These are phyloP conservation scores for Scedosporium apiospermum DNA, from an alignment of 2,329 filamentous ascomycete species.

Conservation along the genomic window DNA sequence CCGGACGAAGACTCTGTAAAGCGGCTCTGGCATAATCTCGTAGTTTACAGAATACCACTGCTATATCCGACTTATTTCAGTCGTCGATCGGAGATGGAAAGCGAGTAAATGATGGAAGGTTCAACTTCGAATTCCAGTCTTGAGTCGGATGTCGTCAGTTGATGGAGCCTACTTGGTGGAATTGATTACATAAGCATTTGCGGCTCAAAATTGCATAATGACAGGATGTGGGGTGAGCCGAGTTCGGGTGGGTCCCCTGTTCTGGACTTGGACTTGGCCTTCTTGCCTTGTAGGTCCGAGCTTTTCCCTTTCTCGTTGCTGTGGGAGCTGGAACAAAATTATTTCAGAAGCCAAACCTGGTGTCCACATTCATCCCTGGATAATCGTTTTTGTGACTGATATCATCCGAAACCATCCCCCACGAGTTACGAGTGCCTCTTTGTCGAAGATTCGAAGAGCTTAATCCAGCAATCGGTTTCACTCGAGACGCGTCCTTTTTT, in stretches of 20 bases:
- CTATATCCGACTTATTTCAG: background rate
- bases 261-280: background rate
- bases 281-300: background rate
- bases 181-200: background rate
- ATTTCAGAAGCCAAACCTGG: background rate
- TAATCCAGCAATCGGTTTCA: background rate
- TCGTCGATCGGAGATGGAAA: background rate
- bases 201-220: background rate
- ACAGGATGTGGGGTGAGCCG: too few species aligned
- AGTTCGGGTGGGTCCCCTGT: too few species aligned
- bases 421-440: background rate
- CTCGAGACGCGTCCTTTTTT: background rate
- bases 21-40: conserved; percentile 37
- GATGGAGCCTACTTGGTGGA: background rate
- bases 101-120: background rate
- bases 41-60: background rate
- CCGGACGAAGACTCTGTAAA: conserved; percentile 72
- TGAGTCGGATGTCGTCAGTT: background rate
- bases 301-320: background rate
- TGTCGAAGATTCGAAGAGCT: background rate
- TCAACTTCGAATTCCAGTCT: background rate
- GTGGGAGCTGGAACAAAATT: background rate
- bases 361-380: background rate
- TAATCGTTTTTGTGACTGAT: background rate
- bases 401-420: background rate